A percentile compares a stretch with the other conserved stretches of the same genome.
These are phyloP conservation scores for Citrullus amarus DNA, from an alignment of 306 rosid species.

Conservation along the genomic window DNA sequence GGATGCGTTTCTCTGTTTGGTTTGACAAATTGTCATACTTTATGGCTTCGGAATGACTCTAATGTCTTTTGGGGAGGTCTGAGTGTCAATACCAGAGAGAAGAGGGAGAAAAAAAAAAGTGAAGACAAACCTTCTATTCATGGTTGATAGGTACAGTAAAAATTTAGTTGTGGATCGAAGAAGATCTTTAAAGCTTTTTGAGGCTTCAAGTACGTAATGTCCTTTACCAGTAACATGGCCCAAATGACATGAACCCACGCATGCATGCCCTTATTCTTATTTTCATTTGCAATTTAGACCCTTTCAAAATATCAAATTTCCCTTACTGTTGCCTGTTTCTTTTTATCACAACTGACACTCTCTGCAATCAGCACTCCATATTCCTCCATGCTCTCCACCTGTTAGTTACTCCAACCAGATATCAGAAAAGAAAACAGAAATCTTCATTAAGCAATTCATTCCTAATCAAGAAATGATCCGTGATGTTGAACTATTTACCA, in stretches of 20 bases:
- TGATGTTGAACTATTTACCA: neutral
- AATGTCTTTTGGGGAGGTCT: conserved; percentile 16
- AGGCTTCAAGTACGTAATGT: conserved; percentile 35
- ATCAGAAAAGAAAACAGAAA: neutral
- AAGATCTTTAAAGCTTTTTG: conserved; percentile 42
- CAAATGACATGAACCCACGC: conserved; percentile 17
- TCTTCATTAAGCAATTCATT: neutral
- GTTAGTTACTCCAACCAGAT: neutral
- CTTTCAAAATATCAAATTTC: neutral
- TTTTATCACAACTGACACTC: conserved; percentile 1
- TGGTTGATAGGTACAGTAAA: neutral
- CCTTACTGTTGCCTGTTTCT: neutral
- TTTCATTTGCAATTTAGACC: conserved; percentile 7
- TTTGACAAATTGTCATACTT: conserved; percentile 24
- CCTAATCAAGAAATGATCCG: neutral
- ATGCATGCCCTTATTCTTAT: conserved; percentile 5
- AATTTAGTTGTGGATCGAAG: conserved; percentile 30
- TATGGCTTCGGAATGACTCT: conserved; percentile 14
- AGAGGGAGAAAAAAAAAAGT: neutral
- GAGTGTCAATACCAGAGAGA: neutral
- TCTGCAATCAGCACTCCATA: neutral
- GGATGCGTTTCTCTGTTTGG: conserved; percentile 30
- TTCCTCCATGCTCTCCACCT: neutral
- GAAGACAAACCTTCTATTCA: neutral
- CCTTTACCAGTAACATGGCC: conserved; percentile 34